Evolutionary conservation across 441 rosid species (phyloP).

Genomic region (Melastoma candidum): DNA sequence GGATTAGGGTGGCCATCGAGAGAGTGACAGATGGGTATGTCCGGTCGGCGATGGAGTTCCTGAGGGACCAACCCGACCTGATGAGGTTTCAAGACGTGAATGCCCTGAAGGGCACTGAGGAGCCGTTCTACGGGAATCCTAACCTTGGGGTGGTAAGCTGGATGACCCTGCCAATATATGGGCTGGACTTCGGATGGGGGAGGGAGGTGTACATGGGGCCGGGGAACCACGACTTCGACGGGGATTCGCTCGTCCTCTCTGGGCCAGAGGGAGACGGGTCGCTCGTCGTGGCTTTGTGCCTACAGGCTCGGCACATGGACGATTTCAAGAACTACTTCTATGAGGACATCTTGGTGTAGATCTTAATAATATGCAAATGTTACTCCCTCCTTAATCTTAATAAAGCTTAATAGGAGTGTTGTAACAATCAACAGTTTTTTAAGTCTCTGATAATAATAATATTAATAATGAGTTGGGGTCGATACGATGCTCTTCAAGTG

Average conservation of each 20-base stretch:
- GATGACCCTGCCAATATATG: slow-evolving; percentile 40
- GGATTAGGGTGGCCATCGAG: slow-evolving; percentile 36
- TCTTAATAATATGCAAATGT: no score
- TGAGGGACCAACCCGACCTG: slow-evolving; percentile 34
- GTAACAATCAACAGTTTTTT: no score
- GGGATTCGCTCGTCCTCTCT: slow-evolving; percentile 36
- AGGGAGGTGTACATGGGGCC: slow-evolving; percentile 45
- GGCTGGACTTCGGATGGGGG: slow-evolving; percentile 62
- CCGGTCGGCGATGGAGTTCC: slow-evolving; percentile 29
- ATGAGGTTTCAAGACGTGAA: slow-evolving; percentile 42
- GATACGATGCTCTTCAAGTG: no score
- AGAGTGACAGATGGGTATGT: slow-evolving; percentile 31
- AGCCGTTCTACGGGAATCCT: slow-evolving; percentile 50
- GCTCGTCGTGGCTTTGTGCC: slow-evolving; percentile 28
- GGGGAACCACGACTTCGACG: slow-evolving; percentile 42
- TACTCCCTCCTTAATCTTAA: no score
- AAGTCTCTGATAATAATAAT: no score
- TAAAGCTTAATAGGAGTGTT: no score
- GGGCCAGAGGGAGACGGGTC: slow-evolving; percentile 26
- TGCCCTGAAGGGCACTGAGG: slow-evolving; percentile 32
- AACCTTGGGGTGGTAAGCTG: slow-evolving; percentile 55
- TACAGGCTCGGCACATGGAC: slow-evolving; percentile 39
- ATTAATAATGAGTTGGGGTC: no score
- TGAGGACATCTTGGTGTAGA: slow-evolving; percentile 24
- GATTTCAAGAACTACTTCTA: slow-evolving; percentile 41